Evolutionary conservation across 179 eudicot genomes (phyloP).

Genomic region (Beta lomatogona): DNA sequence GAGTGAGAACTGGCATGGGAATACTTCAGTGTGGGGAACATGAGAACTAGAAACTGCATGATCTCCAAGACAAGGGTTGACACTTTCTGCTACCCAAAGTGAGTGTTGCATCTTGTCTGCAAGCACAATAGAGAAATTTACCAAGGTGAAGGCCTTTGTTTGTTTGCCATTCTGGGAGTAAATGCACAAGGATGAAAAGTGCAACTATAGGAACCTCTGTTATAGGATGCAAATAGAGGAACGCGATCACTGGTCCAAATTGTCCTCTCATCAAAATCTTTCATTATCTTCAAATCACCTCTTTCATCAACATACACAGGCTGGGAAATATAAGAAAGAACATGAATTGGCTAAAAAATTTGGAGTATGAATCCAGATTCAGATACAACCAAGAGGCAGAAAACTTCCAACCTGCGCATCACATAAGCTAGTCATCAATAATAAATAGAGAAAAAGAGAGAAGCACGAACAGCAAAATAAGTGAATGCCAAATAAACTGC

Average conservation of each 20-base stretch:
- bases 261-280: conserved; percentile 89
- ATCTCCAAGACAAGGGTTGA: conserved; percentile 41
- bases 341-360: neutral
- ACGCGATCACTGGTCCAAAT: conserved; percentile 87
- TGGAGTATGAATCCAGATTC: neutral
- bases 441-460: neutral
- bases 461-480: neutral
- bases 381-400: conserved; percentile 18
- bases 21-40: conserved; percentile 45
- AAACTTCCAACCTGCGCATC: neutral
- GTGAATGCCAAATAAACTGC: neutral
- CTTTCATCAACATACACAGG: conserved; percentile 71
- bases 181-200: neutral
- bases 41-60: conserved; percentile 41
- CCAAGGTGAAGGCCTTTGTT: neutral
- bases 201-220: conserved; percentile 57
- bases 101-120: conserved; percentile 90
- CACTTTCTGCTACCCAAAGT: conserved; percentile 72
- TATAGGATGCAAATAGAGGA: conserved; percentile 86
- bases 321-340: conserved; percentile 35
- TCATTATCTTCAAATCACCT: conserved; percentile 66
- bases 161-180: neutral
- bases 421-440: neutral
- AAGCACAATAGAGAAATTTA: conserved; percentile 20
- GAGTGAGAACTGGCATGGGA: conserved; percentile 57